Percentiles rank a stretch among this genome's conserved stretches.
Conservation (phyloP, 2,329 filamentous ascomycete species). For the Incumbomyces delicatus region DNA sequence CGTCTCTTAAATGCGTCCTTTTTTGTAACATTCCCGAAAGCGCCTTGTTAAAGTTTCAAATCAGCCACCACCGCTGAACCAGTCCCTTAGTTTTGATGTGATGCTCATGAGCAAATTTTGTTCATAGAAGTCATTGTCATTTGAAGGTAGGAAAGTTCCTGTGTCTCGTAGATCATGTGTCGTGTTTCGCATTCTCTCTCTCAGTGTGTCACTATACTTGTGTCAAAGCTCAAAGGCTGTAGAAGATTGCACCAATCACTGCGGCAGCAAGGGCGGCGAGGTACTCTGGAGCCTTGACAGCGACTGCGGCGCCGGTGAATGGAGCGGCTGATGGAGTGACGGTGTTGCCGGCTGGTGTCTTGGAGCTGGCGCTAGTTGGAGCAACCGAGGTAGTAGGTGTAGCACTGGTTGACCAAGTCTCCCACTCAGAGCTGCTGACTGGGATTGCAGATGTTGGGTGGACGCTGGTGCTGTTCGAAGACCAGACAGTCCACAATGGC, state of each 20-base stretch:
- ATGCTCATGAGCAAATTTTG: too few species aligned
- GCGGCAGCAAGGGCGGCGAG: slow-evolving; percentile 1
- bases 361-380: neutral
- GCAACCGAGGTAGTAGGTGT: neutral
- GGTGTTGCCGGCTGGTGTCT: neutral
- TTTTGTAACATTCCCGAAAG: too few species aligned
- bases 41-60: too few species aligned
- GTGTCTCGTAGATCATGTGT: too few species aligned
- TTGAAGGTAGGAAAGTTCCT: too few species aligned
- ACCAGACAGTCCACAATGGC: neutral
- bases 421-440: neutral
- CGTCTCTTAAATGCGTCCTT: too few species aligned
- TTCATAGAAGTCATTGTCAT: too few species aligned
- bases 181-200: too few species aligned
- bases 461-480: neutral
- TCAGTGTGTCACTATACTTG: too few species aligned
- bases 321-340: neutral
- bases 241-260: neutral
- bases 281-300: neutral
- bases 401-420: neutral
- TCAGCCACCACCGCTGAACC: too few species aligned
- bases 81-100: too few species aligned
- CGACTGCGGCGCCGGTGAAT: neutral
- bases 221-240: slow-evolving; percentile 1
- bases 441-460: neutral